A percentile compares a stretch with the other conserved stretches of the same genome.
Conservation (phyloP, 169 alveolate genomes). For the Perkinsus chesapeaki region DNA sequence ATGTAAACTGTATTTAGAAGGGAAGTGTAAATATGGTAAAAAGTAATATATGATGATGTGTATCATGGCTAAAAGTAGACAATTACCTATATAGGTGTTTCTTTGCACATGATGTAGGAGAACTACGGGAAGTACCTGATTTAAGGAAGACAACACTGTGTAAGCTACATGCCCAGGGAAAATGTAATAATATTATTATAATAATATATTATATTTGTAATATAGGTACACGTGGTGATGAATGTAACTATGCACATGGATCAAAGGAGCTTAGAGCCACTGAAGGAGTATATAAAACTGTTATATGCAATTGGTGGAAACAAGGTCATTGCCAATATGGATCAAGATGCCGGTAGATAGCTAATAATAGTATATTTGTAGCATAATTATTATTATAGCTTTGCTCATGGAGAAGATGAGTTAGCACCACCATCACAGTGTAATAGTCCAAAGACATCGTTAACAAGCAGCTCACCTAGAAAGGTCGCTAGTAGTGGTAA, state of each 20-base stretch:
- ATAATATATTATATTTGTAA: background rate
- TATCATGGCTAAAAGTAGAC: too few species aligned
- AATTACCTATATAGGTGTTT: background rate
- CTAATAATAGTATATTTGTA: background rate
- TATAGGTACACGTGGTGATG: conserved; percentile 13
- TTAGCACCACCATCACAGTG: background rate
- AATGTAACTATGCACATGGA: conserved; percentile 38
- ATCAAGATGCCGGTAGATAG: background rate
- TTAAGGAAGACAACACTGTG: background rate
- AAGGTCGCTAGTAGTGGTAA: too few species aligned
- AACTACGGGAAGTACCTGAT: background rate
- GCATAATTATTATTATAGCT: too few species aligned
- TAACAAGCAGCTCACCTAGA: background rate
- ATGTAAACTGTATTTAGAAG: background rate
- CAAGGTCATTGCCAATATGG: background rate
- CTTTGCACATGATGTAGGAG: background rate
- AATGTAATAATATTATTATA: background rate
- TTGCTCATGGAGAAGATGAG: background rate
- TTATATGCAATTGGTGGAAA: conserved; percentile 36
- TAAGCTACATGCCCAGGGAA: background rate
- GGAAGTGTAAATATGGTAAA: background rate
- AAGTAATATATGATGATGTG: too few species aligned
- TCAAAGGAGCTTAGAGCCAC: conserved; percentile 35
- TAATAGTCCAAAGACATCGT: background rate
- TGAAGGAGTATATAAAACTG: conserved; percentile 26